phyloP scores from a whole-genome alignment of 352 stramenopile species.

The Pythium aquatile region DNA sequence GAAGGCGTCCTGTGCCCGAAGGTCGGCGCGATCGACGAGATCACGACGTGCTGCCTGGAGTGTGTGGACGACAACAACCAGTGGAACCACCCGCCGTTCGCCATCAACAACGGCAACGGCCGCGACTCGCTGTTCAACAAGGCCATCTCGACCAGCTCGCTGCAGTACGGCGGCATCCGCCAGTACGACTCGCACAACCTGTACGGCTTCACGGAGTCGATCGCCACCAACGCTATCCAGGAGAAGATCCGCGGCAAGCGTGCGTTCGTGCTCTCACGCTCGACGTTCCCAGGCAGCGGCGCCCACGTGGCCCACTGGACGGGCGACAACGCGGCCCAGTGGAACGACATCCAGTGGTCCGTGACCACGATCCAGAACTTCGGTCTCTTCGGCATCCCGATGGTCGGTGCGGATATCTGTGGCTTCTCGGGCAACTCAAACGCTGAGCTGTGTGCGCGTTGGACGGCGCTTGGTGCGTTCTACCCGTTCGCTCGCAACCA shows the following conservation, averaged over 20 bases:
- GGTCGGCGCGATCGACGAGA: slow-evolving; percentile 30
- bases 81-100: slow-evolving; percentile 54
- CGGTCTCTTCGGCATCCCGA: slow-evolving; percentile 74
- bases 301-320: slow-evolving; percentile 72
- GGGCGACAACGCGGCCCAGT: slow-evolving; percentile 74
- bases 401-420: slow-evolving; percentile 81
- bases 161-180: slow-evolving; percentile 50
- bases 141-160: slow-evolving; percentile 50
- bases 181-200: slow-evolving; percentile 85
- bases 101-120: slow-evolving; percentile 52
- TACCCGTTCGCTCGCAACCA: slow-evolving; percentile 84
- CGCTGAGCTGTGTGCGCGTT: slow-evolving; percentile 75
- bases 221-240: slow-evolving; percentile 53
- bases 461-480: slow-evolving; percentile 72
- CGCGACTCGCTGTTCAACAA: slow-evolving; percentile 54
- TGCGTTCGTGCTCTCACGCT: slow-evolving; percentile 71
- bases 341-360: slow-evolving; percentile 74
- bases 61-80: slow-evolving; percentile 44
- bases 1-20: slow-evolving; percentile 34
- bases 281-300: slow-evolving; percentile 65
- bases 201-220: slow-evolving; percentile 75
- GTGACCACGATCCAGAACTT: slow-evolving; percentile 71
- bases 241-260: slow-evolving; percentile 54
- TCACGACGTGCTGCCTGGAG: slow-evolving; percentile 49
- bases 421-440: slow-evolving; percentile 58